Evolutionary conservation across 2,329 filamentous ascomycete genomes (phyloP).

Genomic region (Fonsecaea multimorphosa): DNA sequence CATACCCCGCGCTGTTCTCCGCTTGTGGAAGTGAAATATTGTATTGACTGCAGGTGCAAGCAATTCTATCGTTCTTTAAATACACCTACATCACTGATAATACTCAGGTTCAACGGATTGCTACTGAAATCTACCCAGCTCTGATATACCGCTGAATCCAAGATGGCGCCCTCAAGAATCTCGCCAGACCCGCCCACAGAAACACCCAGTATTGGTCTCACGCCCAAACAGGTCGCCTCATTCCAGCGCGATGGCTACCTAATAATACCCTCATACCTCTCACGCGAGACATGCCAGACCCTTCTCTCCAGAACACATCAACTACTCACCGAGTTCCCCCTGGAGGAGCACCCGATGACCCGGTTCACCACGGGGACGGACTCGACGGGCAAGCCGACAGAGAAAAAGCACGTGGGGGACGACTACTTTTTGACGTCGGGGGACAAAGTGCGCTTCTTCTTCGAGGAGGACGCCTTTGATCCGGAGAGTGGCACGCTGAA

Average conservation of each 20-base stretch:
- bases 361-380: slow-evolving; percentile 86
- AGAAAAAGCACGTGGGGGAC: slow-evolving; percentile 78
- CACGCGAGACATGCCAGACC: slow-evolving; percentile 46
- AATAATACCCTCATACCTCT: slow-evolving; percentile 78
- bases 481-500: slow-evolving; percentile 63
- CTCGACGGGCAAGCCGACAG: slow-evolving; percentile 53
- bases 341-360: slow-evolving; percentile 89
- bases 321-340: slow-evolving; percentile 75
- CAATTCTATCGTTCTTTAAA: too few relatives aligned
- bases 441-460: slow-evolving; percentile 95
- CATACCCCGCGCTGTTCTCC: slow-evolving; percentile 1
- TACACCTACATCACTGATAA: not conserved
- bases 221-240: slow-evolving; percentile 35
- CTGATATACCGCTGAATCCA: not conserved
- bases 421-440: slow-evolving; percentile 90
- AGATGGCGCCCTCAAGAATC: slow-evolving; percentile 34
- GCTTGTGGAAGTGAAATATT: not conserved
- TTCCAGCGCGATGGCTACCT: slow-evolving; percentile 86
- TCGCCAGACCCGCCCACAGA: slow-evolving; percentile 31
- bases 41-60: not conserved
- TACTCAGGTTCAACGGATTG: not conserved
- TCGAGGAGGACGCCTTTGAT: slow-evolving; percentile 91
- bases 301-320: slow-evolving; percentile 76
- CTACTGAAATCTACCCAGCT: not conserved
- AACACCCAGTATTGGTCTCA: slow-evolving; percentile 30